Base-by-base conservation (phyloP, 2,329 filamentous ascomycete species). In the Neopestalotiopsis clavispora region DNA sequence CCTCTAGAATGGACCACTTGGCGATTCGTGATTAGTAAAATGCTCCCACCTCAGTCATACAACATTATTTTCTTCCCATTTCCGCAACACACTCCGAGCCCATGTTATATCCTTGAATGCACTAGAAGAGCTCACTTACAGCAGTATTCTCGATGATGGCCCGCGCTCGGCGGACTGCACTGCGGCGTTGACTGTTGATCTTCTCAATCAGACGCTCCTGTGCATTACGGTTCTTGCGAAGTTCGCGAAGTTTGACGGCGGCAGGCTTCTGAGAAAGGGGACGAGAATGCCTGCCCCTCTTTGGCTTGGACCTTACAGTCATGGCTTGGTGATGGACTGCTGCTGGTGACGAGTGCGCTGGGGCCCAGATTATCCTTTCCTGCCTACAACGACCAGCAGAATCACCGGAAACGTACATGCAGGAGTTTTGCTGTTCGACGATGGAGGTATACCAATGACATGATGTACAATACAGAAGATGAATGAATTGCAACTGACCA, bases 231-330 rank as follows among this genome's bases (percentile, higher is more conserved):
- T 64, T 45, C 12, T 28, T 28, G 38, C 61, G 61, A 10, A 49
- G n/a, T 49, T 64, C 38, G 4, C 61, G 61, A 28, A 64, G 61
- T 40, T 64, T 64, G n/a, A 64, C 40, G 13, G 61, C 61, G 38
- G 61, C 61, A 4, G 61, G 61, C 20, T 52, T 64, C 20, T 64
- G 61, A 32, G 61, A 64, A 17, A 64, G 61, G 10, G 38, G 34
- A 17, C 61, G 61, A 52, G 45, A 23, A 52, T 23, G 45, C 4
- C 17, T n/a, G 45, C 45, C 20, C 7, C 45, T 23, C 45, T 52
- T 52, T 20, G 45, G n/a, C 45, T 52, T 52, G 45, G 45, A n/a
- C 20, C 7, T 52, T 3, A 17, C 7, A 23, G 45, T 20, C 45
- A 52, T 52, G 45, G n/a, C 57, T 28, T 23, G 23, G 12, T 28